phyloP scores from a whole-genome alignment of 2,329 filamentous ascomycete genomes.

The Kalaharituber pfeilii region DNA sequence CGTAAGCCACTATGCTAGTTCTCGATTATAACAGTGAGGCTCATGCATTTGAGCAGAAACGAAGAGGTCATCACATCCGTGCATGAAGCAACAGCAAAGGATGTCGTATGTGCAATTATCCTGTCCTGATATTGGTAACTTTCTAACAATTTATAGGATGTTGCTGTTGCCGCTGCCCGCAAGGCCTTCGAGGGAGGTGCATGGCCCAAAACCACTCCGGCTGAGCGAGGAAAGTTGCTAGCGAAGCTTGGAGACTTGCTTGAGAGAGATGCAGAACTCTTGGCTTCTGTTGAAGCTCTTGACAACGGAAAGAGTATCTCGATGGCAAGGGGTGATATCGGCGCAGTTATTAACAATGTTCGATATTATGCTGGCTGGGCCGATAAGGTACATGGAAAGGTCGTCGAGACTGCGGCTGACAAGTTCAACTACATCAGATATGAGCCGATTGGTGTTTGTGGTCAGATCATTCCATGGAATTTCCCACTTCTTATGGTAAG shows the following conservation, averaged over 20 bases:
- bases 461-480: slow-evolving; percentile 82
- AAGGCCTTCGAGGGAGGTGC: slow-evolving; percentile 56
- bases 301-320: slow-evolving; percentile 73
- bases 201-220: slow-evolving; percentile 52
- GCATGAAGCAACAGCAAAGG: slow-evolving; percentile 73
- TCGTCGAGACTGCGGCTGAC: slow-evolving; percentile 58
- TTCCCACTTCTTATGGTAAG: slow-evolving; percentile 60
- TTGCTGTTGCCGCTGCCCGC: slow-evolving; percentile 70
- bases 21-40: background rate
- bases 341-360: slow-evolving; percentile 48
- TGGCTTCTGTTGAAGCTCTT: slow-evolving; percentile 69
- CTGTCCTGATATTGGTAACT: slow-evolving; percentile 16
- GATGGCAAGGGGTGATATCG: slow-evolving; percentile 60
- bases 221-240: slow-evolving; percentile 51
- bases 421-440: slow-evolving; percentile 70
- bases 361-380: slow-evolving; percentile 83
- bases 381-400: slow-evolving; percentile 78
- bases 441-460: slow-evolving; percentile 67
- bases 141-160: slow-evolving; percentile 31
- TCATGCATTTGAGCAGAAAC: slow-evolving; percentile 37
- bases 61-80: slow-evolving; percentile 75
- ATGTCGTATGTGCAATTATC: slow-evolving; percentile 23
- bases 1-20: slow-evolving; percentile 1
- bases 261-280: slow-evolving; percentile 57
- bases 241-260: slow-evolving; percentile 62